Base-by-base conservation (phyloP, 768 basidiomycete genomes). In the Goffeauzyma gilvescens region DNA sequence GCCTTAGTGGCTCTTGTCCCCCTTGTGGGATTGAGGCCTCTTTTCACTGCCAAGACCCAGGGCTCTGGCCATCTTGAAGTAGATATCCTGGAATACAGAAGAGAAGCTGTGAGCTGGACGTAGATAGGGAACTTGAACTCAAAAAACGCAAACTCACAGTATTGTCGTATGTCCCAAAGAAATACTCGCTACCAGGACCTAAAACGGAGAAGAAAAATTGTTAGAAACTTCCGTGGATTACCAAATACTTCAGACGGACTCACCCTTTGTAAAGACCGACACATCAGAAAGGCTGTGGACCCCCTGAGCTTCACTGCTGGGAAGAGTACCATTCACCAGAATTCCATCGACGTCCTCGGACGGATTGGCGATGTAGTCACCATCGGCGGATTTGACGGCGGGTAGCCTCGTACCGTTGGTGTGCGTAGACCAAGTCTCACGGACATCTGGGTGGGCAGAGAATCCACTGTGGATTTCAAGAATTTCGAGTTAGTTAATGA, bases 241-340 rank as follows among this genome's bases (percentile, higher is more conserved):
- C n/a, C n/a, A n/a, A n/a, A n/a, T n/a, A n/a, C n/a, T n/a, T n/a
- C n/a, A n/a, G n/a, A n/a, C 44, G 15, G 44, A 32, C 14, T 38
- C 27, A 1, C 65, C 65, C 44, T 48, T 61, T 15, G 62, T 48
- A 51, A 52, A 66, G 18, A 65, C 54, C 5, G 58, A 53, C 6
- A 66, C 63, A 39, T 65, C 65, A 37, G 58, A 45, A 25, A 53
- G 35, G 25, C 59, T 63, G 50, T 67, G 65, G 5, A 67, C 64
- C 32, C 65, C 66, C 44, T 64, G 59, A 18, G 52, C 52, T 15
- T 51, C 38, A 1, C 25, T 12, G 3, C 43, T 48, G 10, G 59
- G 62, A 9, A 67, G 44, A 44, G 59, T 63, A 30, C 65, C 66
- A 26, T 57, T 58, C 46, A 62, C 49, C 27, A 52, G 42, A 54